Evolutionary conservation across 169 alveolate genomes (phyloP), one percentile per base, ranked within the genome.

Genomic region (Plasmodium fragile): DNA sequence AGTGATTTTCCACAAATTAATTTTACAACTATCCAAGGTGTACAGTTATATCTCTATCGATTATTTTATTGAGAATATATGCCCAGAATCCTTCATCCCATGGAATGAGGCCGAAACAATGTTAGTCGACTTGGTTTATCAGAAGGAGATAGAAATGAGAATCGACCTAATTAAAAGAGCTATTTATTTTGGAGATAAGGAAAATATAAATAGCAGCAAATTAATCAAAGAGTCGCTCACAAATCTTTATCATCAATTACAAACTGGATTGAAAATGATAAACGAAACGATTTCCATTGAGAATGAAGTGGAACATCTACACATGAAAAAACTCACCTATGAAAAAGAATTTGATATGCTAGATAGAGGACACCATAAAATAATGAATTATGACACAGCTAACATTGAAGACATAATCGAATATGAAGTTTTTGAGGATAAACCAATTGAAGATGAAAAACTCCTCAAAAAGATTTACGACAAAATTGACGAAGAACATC

Each of bases 61-160:
- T 69, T 96, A 94, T 93, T 97, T 97, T 87, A 96, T 97, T 52
- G 93, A 91, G 78, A 77, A 97, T 90, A 95, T 97, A 41, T 97
- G 98, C 92, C 98, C 98, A 11, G 83, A 94, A 49, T 97, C 94
- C 18, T 97, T 97, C 93, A 92, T 97, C 75, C 87, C 97, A 28
- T 97, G 99, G 99, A 92, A 95, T 69, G 97, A 97, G 70, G 98
- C 98, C 10, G 98, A 96, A 94, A 96, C 92, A 89, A 89, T 93
- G 84, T 79, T 97, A 55, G 98, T 96, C 6, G 98, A 96, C 43
- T 78, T 95, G 89, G 98, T 94, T 10, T 94, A 93, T 79, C 95
- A 95, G 22, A 97, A 96, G 36, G 92, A 90, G 49, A 77, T 94
- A 72, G 96, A 93, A 73, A 92, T 96, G 72, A 52, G 97, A 52